Percentiles rank a stretch among this genome's conserved stretches.
phyloP scores from a whole-genome alignment of 345 rosid species.

The Bretschneidera sinensis region DNA sequence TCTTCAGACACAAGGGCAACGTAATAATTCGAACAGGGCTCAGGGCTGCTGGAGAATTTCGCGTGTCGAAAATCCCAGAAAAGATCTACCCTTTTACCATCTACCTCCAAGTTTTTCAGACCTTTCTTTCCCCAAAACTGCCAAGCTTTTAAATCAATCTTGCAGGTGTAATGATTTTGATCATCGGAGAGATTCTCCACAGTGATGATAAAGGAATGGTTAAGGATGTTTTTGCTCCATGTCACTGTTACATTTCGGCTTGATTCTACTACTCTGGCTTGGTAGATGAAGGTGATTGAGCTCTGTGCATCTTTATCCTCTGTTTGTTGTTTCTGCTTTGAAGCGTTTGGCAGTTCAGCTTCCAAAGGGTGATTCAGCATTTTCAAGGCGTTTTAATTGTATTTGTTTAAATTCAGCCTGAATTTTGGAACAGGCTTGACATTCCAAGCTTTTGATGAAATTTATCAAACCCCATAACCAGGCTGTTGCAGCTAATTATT shows the following conservation, averaged over 20 bases:
- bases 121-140: constrained; percentile 74
- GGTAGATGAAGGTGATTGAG: constrained; percentile 43
- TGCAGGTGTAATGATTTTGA: constrained; percentile 34
- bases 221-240: constrained; percentile 45
- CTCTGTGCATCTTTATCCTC: constrained; percentile 26
- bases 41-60: constrained; percentile 53
- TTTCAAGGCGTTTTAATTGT: neutral
- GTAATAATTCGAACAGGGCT: constrained; percentile 57
- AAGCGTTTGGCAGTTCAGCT: constrained; percentile 12
- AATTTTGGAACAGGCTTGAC: neutral
- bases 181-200: constrained; percentile 39
- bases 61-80: constrained; percentile 73
- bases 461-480: neutral
- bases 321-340: constrained; percentile 21
- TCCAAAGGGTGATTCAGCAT: constrained; percentile 17
- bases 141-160: constrained; percentile 58
- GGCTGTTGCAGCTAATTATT: neutral
- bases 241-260: constrained; percentile 39
- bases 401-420: neutral
- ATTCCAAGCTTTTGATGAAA: neutral
- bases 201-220: constrained; percentile 43
- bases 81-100: constrained; percentile 37
- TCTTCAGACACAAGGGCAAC: constrained; percentile 45
- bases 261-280: constrained; percentile 35
- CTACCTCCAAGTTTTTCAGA: constrained; percentile 52